Conservation (phyloP, 2,329 filamentous ascomycete species). For the Tricladium varicosporioides region DNA sequence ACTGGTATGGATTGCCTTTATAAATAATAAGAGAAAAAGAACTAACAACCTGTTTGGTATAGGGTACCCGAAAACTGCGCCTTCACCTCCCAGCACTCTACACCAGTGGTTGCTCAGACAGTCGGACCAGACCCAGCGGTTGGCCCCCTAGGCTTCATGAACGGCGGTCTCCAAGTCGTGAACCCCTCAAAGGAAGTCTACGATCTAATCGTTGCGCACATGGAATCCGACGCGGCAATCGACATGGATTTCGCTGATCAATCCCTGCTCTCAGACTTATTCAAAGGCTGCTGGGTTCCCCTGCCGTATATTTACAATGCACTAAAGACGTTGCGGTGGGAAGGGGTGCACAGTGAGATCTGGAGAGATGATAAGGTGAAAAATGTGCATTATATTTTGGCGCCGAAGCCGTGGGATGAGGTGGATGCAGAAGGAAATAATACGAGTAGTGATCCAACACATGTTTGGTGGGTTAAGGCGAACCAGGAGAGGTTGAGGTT, state of each 20-base stretch:
- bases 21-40: neutral
- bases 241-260: constrained; percentile 60
- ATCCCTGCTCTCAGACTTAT: constrained; percentile 54
- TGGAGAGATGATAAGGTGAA: constrained; percentile 59
- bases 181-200: constrained; percentile 49
- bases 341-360: constrained; percentile 51
- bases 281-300: constrained; percentile 53
- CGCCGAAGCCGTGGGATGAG: constrained; percentile 61
- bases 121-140: constrained; percentile 43
- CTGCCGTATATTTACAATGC: constrained; percentile 62
- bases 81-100: constrained; percentile 52
- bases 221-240: constrained; percentile 44
- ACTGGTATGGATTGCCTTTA: constrained; percentile 55
- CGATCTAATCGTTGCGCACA: constrained; percentile 48
- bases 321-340: constrained; percentile 57
- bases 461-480: constrained; percentile 54
- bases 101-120: constrained; percentile 46
- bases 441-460: constrained; percentile 42
- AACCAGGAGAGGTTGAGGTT: constrained; percentile 41
- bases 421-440: constrained; percentile 43
- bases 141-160: constrained; percentile 51
- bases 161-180: constrained; percentile 57
- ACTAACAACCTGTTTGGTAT: neutral
- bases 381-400: constrained; percentile 61
- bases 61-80: constrained; percentile 55